Evolutionary conservation across 768 basidiomycete species (phyloP), one percentile per base, ranked within the genome.

Genomic region (Amanita pallidorosea): DNA sequence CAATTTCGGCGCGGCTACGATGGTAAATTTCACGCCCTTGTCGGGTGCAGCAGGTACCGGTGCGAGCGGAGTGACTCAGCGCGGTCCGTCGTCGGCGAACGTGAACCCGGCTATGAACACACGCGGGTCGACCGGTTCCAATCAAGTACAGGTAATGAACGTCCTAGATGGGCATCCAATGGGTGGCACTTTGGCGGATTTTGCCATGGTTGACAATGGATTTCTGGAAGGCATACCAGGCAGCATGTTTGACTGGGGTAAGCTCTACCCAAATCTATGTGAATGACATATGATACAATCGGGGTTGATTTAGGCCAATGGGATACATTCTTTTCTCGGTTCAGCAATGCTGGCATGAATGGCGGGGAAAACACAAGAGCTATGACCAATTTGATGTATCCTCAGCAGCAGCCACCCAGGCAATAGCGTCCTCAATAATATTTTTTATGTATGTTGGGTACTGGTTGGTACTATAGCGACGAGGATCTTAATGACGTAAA

Each of bases 241-340:
- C 3, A 75, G 78, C 17, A 89, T 91, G 86, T 91, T 88, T 65
- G 87, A 90, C 63, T 91, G 86, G 85, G 79, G 87, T 88, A 58
- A 57, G 72, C 69, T 47, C 46, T 35, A 37, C 44, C 46, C 15
- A 20, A 38, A 20, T 47, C 48, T 27, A 13, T 20, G 51, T 40
- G 22, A 36, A 31, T 49, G 37, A 23, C 47, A n/a, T 18, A 33
- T 44, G 7, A 55, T 55, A 45, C 18, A 23, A 25, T n/a, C 48
- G 20, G 38, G 44, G 7, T 47, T 53, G 46, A 55, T 41, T n/a
- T 61, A 89, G 87, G 79, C 40, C 85, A 88, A 70, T 89, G 87
- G 87, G 87, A 88, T 47, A 79, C 71, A 29, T 89, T 87, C 67
- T 89, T 90, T 63, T 69, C 83, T 34, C 75, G 85, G 44, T 76